Conservation (phyloP, 1,139 yeast species). For the Zygoascus sp. region DNA sequence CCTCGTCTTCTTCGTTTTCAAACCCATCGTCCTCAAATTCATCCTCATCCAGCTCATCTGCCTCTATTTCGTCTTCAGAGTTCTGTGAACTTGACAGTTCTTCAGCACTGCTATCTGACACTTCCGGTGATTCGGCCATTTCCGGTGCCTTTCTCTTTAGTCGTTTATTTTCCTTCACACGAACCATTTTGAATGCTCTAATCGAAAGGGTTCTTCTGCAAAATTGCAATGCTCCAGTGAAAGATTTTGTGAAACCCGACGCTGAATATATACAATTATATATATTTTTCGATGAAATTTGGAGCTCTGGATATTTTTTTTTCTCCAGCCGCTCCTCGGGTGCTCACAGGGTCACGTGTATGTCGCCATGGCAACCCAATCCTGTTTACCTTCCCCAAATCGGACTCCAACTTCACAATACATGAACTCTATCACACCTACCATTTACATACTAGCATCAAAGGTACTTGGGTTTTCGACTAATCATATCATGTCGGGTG, state of each 20-base stretch:
- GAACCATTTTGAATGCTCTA: background rate
- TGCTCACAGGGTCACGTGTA: background rate
- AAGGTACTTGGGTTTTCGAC: constrained; percentile 3
- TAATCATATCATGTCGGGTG: constrained; percentile 2
- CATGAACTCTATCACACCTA: constrained; percentile 7
- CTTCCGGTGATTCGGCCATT: constrained; percentile 8
- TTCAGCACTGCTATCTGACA: constrained; percentile 16
- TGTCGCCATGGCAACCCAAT: constrained; percentile 6
- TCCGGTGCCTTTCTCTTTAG: constrained; percentile 12
- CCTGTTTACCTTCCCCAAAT: background rate
- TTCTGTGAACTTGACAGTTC: background rate
- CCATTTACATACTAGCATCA: constrained; percentile 3
- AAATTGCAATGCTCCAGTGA: no score
- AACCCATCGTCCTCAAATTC: constrained; percentile 20
- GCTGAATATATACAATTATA: background rate
- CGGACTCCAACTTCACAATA: background rate
- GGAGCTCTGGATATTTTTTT: no score
- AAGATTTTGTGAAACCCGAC: no score
- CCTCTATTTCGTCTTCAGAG: background rate
- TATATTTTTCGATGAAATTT: no score
- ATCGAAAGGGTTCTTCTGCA: no score
- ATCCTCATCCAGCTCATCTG: constrained; percentile 8
- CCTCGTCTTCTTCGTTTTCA: constrained; percentile 16
- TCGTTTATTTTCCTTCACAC: constrained; percentile 10
- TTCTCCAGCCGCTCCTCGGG: background rate